A percentile compares a stretch with the other conserved stretches of the same genome.
Conservation (phyloP, 768 basidiomycete species). For the Suillus subluteus region DNA sequence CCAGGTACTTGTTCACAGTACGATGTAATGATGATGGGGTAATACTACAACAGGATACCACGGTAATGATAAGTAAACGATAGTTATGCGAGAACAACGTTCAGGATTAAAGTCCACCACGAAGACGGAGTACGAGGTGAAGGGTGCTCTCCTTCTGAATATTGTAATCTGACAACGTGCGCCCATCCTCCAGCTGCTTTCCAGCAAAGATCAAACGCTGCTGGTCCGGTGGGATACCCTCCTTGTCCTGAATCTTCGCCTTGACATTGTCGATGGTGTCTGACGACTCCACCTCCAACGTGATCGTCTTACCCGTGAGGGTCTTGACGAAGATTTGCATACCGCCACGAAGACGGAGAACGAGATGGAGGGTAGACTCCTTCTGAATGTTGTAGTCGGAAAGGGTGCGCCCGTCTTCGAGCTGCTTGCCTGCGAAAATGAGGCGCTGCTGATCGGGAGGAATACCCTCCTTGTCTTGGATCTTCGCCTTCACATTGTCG, state of each 20-base stretch:
- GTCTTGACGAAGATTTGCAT: slow-evolving; percentile 80
- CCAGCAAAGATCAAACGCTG: slow-evolving; percentile 80
- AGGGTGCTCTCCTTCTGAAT: slow-evolving; percentile 76
- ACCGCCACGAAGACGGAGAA: slow-evolving; percentile 69
- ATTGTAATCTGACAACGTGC: slow-evolving; percentile 75
- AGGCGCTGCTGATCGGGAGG: slow-evolving; percentile 86
- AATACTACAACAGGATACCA: background rate
- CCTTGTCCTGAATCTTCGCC: slow-evolving; percentile 81
- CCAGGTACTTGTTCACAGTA: background rate
- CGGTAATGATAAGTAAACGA: background rate
- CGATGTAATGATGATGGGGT: background rate
- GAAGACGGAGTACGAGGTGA: slow-evolving; percentile 65
- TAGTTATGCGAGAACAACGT: background rate
- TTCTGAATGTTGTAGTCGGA: slow-evolving; percentile 94
- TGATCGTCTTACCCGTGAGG: slow-evolving; percentile 78
- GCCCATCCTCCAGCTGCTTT: slow-evolving; percentile 64
- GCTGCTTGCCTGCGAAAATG: slow-evolving; percentile 93
- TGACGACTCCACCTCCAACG: slow-evolving; percentile 73
- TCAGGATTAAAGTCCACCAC: slow-evolving; percentile 40
- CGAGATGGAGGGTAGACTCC: slow-evolving; percentile 78
- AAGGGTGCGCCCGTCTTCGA: slow-evolving; percentile 92
- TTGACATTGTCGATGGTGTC: slow-evolving; percentile 81
- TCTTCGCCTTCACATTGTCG: slow-evolving; percentile 88
- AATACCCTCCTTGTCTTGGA: slow-evolving; percentile 86
- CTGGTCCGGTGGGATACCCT: slow-evolving; percentile 79